Conservation (phyloP, 2,329 filamentous ascomycete genomes). For the Colletotrichum sp. region DNA sequence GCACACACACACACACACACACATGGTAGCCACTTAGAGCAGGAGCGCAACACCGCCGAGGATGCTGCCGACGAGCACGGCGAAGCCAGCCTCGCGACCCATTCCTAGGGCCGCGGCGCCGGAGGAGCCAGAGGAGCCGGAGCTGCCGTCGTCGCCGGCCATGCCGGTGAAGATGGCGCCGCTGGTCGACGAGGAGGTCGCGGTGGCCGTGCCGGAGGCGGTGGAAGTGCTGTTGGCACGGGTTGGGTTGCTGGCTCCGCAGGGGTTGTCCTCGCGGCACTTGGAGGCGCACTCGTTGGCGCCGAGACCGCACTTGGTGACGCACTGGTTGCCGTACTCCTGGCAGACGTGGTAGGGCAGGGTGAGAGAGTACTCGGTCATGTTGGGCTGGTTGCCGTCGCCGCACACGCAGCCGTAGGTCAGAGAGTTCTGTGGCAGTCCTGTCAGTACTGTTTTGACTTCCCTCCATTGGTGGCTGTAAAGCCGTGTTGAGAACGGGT, state of each 20-base stretch:
- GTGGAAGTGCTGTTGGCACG: conserved; percentile 67
- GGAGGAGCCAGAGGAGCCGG: conserved; percentile 17
- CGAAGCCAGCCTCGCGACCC: conserved; percentile 42
- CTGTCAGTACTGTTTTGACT: not conserved
- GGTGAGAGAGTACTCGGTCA: conserved; percentile 79
- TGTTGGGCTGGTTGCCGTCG: conserved; percentile 70
- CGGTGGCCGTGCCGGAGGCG: conserved; percentile 45
- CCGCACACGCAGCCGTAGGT: conserved; percentile 77
- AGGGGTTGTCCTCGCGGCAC: conserved; percentile 73
- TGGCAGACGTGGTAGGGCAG: conserved; percentile 80
- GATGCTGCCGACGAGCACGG: conserved; percentile 41
- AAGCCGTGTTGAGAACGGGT: not conserved
- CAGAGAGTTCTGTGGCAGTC: conserved; percentile 54
- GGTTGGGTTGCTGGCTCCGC: conserved; percentile 71
- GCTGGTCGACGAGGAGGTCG: conserved; percentile 32
- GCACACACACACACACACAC: not conserved
- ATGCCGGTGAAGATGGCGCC: conserved; percentile 43
- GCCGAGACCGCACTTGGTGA: conserved; percentile 55
- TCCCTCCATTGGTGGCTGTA: not conserved
- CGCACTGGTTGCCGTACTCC: conserved; percentile 74
- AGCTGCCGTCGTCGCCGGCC: conserved; percentile 19
- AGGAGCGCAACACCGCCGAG: conserved; percentile 47
- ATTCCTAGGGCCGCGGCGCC: conserved; percentile 36
- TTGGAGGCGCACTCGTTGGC: conserved; percentile 62
- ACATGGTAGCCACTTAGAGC: not conserved